Evolutionary conservation across 257 asterid species (phyloP).

Genomic region (Phtheirospermum japonicum): DNA sequence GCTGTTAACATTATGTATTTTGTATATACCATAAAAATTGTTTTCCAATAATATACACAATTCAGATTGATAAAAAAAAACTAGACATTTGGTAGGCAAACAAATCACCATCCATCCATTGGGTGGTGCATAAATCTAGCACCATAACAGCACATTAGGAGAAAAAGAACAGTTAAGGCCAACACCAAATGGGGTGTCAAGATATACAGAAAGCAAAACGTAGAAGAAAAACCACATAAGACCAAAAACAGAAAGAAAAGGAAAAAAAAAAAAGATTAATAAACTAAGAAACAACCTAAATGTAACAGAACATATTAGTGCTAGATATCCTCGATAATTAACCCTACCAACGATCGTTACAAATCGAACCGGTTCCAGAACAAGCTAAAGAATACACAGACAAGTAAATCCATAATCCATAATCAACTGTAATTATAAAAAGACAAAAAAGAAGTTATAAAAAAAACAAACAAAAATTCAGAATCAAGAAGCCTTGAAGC

Average conservation of each 20-base stretch:
- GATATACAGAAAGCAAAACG: too few species aligned
- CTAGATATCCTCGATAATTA: conserved; percentile 15
- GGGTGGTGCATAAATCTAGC: too few species aligned
- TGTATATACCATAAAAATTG: too few species aligned
- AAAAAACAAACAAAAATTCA: background rate
- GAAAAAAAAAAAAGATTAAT: background rate
- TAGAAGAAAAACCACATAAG: background rate
- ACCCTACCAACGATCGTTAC: conserved; percentile 4
- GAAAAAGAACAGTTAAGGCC: too few species aligned
- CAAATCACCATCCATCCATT: too few species aligned
- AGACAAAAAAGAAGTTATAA: background rate
- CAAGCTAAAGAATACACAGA: conserved; percentile 25
- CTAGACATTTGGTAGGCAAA: too few species aligned
- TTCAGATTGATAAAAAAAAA: too few species aligned
- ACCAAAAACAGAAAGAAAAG: too few species aligned
- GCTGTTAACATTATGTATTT: too few species aligned
- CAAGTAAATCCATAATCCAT: conserved; percentile 11
- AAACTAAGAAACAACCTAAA: background rate
- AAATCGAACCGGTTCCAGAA: conserved; percentile 19
- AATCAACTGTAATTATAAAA: conserved; percentile 1
- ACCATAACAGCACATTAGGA: too few species aligned
- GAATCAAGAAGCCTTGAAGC: conserved; percentile 16
- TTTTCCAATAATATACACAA: too few species aligned
- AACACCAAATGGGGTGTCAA: too few species aligned
- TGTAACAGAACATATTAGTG: background rate